phyloP scores from a whole-genome alignment of 371 early-diverging fungal species.

The Actinomortierella ambigua region DNA sequence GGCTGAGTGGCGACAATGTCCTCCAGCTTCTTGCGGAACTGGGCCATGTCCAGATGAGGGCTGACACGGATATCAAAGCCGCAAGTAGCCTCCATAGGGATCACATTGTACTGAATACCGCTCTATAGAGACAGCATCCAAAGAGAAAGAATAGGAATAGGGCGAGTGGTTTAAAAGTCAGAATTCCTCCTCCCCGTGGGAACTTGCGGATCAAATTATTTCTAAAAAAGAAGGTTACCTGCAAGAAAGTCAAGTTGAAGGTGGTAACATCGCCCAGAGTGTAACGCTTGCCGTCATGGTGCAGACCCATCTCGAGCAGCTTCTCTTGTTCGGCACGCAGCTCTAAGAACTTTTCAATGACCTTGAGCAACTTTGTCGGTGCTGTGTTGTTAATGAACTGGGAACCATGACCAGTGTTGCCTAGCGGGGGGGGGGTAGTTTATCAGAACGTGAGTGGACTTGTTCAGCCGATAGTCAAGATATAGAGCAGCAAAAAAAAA shows the following conservation, averaged over 20 bases:
- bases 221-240: conserved; percentile 50
- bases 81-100: conserved; percentile 64
- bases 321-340: conserved; percentile 60
- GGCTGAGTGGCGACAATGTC: conserved; percentile 57
- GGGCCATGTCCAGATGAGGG: conserved; percentile 60
- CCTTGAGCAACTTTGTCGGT: conserved; percentile 59
- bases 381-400: conserved; percentile 75
- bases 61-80: conserved; percentile 77
- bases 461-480: no score
- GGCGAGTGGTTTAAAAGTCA: not conserved
- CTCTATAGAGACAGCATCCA: conserved; percentile 18
- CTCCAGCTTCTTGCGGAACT: conserved; percentile 58
- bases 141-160: not conserved
- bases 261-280: conserved; percentile 81
- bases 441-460: no score
- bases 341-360: conserved; percentile 60
- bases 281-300: conserved; percentile 49
- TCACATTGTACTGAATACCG: conserved; percentile 69
- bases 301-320: conserved; percentile 51
- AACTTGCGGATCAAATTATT: no score
- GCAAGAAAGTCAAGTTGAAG: conserved; percentile 73
- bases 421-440: conserved; percentile 14
- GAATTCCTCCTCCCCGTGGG: not conserved
- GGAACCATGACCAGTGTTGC: conserved; percentile 80
- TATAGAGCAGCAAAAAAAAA: no score